Conservation (phyloP, 306 rosid species). For the Mimosa bimucronata region DNA sequence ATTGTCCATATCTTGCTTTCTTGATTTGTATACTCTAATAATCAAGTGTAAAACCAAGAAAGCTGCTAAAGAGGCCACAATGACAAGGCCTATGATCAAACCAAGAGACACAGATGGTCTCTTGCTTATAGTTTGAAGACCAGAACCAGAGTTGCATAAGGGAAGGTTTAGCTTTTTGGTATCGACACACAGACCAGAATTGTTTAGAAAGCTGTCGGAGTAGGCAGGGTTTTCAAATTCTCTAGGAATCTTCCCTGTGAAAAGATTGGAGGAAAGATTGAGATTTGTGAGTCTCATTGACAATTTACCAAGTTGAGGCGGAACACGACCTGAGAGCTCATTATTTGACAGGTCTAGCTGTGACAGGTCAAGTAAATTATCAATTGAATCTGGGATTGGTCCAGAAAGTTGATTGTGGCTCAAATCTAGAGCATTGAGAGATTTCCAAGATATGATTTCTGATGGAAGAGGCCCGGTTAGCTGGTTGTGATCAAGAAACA, state of each 20-base stretch:
- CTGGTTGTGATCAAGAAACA: slow-evolving; percentile 47
- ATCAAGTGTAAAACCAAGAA: slow-evolving; percentile 31
- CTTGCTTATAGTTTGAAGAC: slow-evolving; percentile 38
- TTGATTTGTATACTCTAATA: slow-evolving; percentile 38
- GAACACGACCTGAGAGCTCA: slow-evolving; percentile 62
- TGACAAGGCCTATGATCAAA: slow-evolving; percentile 47
- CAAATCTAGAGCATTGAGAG: slow-evolving; percentile 41
- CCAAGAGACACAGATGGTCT: slow-evolving; percentile 47
- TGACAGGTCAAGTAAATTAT: slow-evolving; percentile 36
- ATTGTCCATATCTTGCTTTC: slow-evolving; percentile 39
- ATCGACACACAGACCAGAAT: slow-evolving; percentile 64
- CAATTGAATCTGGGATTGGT: slow-evolving; percentile 40
- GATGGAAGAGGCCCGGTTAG: slow-evolving; percentile 45
- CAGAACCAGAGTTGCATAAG: slow-evolving; percentile 35
- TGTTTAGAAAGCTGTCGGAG: slow-evolving; percentile 65
- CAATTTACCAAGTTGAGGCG: slow-evolving; percentile 34
- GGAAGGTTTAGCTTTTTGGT: slow-evolving; percentile 36
- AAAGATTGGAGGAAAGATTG: slow-evolving; percentile 52
- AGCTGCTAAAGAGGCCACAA: slow-evolving; percentile 32
- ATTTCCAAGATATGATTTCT: slow-evolving; percentile 40
- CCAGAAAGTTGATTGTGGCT: slow-evolving; percentile 49
- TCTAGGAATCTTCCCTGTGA: slow-evolving; percentile 60
- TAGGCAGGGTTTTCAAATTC: slow-evolving; percentile 42
- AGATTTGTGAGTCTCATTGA: slow-evolving; percentile 33
- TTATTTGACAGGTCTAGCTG: slow-evolving; percentile 53